These are phyloP conservation scores for Solanum neorickii DNA, from an alignment of 257 asterid species.

Conservation along the genomic window DNA sequence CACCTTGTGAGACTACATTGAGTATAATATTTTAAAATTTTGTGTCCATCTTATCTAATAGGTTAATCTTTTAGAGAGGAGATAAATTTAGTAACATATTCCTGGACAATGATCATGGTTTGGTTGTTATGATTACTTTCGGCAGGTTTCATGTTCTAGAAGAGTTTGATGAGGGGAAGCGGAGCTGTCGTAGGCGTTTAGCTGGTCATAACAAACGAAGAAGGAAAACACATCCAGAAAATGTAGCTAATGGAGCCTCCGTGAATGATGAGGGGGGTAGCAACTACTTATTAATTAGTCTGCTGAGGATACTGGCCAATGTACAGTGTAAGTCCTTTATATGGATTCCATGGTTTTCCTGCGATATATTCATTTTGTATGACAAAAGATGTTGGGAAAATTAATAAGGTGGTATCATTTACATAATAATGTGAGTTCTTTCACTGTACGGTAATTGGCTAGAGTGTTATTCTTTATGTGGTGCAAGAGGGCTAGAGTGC, in stretches of 20 bases:
- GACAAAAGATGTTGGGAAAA: not conserved
- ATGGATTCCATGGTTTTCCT: not conserved
- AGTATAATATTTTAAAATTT: not conserved
- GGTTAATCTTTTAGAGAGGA: not conserved
- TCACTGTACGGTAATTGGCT: not conserved
- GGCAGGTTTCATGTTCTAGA: slow-evolving; percentile 86
- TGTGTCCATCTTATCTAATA: not conserved
- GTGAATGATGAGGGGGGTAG: slow-evolving; percentile 51
- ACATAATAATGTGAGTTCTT: not conserved
- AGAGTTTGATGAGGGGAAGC: slow-evolving; percentile 92
- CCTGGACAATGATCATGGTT: not conserved
- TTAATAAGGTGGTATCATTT: not conserved
- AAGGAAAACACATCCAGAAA: slow-evolving; percentile 86
- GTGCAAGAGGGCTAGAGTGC: not conserved
- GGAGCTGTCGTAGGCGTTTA: slow-evolving; percentile 94
- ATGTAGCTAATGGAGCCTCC: slow-evolving; percentile 27
- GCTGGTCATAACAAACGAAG: slow-evolving; percentile 98
- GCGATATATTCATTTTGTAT: not conserved
- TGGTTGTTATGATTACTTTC: not conserved
- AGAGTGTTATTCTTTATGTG: not conserved
- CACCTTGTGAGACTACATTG: not conserved
- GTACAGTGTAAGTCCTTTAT: slow-evolving; percentile 48
- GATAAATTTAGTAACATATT: not conserved
- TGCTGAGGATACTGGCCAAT: slow-evolving; percentile 83
- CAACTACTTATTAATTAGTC: slow-evolving; percentile 60